Conservation (phyloP, 306 rosid species). For the Betula pendula region DNA sequence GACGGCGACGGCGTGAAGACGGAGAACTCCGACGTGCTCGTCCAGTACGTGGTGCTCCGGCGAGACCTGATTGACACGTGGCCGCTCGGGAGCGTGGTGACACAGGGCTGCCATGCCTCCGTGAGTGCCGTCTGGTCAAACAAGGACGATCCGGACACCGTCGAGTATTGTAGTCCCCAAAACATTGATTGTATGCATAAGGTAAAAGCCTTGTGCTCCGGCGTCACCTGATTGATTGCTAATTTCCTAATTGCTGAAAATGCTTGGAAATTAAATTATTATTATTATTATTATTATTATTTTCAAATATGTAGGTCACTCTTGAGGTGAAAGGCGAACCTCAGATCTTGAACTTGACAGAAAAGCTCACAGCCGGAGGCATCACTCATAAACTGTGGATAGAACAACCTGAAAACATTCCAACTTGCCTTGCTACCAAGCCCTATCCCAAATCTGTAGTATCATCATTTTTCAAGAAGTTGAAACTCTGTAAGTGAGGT, state of each 20-base stretch:
- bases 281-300: too few species aligned
- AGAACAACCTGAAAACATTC: conserved; percentile 80
- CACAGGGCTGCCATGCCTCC: conserved; percentile 94
- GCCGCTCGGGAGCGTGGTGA: conserved; percentile 84
- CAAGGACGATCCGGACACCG: conserved; percentile 61
- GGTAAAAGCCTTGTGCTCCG: conserved; percentile 41
- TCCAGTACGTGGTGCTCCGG: conserved; percentile 93
- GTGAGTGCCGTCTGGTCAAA: conserved; percentile 75
- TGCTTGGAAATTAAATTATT: too few species aligned
- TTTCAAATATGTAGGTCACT: conserved; percentile 53
- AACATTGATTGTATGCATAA: conserved; percentile 83
- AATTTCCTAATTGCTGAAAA: too few species aligned
- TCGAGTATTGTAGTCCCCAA: conserved; percentile 65
- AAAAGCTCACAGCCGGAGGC: conserved; percentile 61
- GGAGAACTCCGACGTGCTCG: conserved; percentile 48
- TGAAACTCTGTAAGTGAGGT: conserved; percentile 80
- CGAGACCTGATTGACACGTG: conserved; percentile 84
- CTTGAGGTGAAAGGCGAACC: conserved; percentile 83
- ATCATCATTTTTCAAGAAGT: conserved; percentile 65
- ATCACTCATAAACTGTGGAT: conserved; percentile 76
- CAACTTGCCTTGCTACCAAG: conserved; percentile 83
- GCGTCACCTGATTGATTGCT: too few species aligned
- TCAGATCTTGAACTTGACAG: conserved; percentile 66
- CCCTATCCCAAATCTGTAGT: conserved; percentile 73
- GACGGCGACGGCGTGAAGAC: conserved; percentile 24